Base-by-base conservation (phyloP, 257 asterid genomes). In the Scutellaria baicalensis region DNA sequence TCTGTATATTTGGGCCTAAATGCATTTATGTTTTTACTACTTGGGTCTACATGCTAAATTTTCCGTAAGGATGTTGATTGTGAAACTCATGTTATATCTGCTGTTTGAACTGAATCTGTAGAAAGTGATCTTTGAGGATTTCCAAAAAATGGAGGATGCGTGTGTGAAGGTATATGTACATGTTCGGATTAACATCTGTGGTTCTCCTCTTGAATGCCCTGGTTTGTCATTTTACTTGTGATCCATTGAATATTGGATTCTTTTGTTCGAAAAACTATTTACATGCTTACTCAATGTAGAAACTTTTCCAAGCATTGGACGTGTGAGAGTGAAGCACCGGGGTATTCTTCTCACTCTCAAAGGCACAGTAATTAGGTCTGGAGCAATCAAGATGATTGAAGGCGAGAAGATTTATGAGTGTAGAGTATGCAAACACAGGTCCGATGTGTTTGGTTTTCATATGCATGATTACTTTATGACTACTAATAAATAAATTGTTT, bases 301-400 rank as follows among this genome's bases (percentile, higher is more conserved):
- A 84, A 87, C 97, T 52, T 94, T 89, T 87, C 99, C 99, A 11
- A 89, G 96, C 75, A 94, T 91, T 80, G 96, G 97, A 50, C 89
- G 89, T 9, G 80, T 94, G 78, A 84, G 97, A 77, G 96, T 88
- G 81, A 94, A 86, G 84, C 99, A 94, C 80, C 91, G 86, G 1
- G 93, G 96, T 69, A 86, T 89, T 63, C 97, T 94, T 81, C 95
- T 93, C 73, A 87, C 99, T 65, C 86, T 93, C 76, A 89, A 93
- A 69, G 99, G 99, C 80, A 93, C 96, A 52, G 96, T 93, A 59
- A 93, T 91, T 64, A 83, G 99, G 84, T 89, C 97, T 57, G 95
- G 99, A 78, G 87, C 97, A 62, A 81, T 91, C 66, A 93, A 91
- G 89, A 91, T 93, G 99, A 89, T 91, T 72, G 96, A 93, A 89